These are phyloP conservation scores for Phytophthora pini DNA, from an alignment of 352 stramenopile genomes.

Conservation along the genomic window DNA sequence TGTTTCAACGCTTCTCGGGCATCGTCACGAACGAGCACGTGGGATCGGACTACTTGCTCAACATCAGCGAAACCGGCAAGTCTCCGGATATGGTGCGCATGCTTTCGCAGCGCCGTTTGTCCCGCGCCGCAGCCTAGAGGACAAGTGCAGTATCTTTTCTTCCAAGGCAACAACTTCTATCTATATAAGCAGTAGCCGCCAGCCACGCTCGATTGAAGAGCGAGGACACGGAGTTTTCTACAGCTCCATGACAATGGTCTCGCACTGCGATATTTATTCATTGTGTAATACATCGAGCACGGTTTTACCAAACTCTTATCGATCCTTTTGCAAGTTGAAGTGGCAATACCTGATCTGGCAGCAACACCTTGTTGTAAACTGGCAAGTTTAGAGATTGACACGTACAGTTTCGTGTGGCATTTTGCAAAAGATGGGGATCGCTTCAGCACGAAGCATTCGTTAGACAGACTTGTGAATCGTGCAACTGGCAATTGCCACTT, in stretches of 20 bases:
- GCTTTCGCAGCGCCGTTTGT: slow-evolving; percentile 43
- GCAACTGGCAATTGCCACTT: background rate
- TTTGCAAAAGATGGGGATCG: background rate
- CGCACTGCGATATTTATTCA: slow-evolving; percentile 35
- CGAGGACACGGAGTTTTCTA: background rate
- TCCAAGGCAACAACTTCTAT: slow-evolving; percentile 7
- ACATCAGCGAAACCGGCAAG: slow-evolving; percentile 44
- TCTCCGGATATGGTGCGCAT: slow-evolving; percentile 47
- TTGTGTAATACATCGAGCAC: slow-evolving; percentile 20
- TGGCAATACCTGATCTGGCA: background rate
- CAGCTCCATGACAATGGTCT: background rate
- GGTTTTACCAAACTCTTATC: slow-evolving; percentile 3
- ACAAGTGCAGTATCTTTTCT: background rate
- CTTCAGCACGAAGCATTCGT: background rate
- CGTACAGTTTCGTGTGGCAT: background rate
- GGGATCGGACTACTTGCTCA: slow-evolving; percentile 36
- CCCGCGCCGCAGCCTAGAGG: slow-evolving; percentile 17
- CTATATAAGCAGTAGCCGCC: slow-evolving; percentile 27
- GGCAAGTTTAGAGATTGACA: too few relatives aligned
- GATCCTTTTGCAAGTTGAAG: background rate
- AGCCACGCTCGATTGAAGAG: slow-evolving; percentile 32
- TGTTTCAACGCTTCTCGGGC: slow-evolving; percentile 62
- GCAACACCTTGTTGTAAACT: too few relatives aligned
- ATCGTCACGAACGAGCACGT: slow-evolving; percentile 29
- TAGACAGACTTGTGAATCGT: background rate